A percentile compares a stretch with the other conserved stretches of the same genome.
Evolutionary conservation across 2,329 filamentous ascomycete species (phyloP).

Genomic region (Fusarium cyanostomum): DNA sequence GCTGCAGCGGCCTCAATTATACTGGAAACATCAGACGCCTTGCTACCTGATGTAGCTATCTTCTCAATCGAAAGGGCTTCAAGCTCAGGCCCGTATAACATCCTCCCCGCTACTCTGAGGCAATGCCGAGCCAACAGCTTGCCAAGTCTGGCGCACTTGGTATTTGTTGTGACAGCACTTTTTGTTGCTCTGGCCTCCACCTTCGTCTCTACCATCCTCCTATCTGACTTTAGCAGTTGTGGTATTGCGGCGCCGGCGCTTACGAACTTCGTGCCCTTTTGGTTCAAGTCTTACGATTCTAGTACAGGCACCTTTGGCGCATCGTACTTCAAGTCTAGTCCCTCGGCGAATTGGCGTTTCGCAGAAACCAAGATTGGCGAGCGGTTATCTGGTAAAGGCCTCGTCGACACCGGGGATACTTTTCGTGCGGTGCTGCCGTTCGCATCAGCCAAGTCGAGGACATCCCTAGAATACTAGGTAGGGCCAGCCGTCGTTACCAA

Average conservation of each 20-base stretch:
- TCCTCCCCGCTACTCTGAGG: slow-evolving; percentile 13
- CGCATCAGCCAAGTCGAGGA: not conserved
- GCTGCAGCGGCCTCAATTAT: slow-evolving; percentile 18
- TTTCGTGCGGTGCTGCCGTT: slow-evolving; percentile 3
- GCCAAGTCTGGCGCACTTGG: no score
- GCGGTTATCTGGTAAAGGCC: no score
- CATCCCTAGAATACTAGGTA: not conserved
- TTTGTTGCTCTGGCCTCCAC: not conserved
- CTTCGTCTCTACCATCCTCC: slow-evolving; percentile 14
- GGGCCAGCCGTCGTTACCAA: slow-evolving; percentile 3
- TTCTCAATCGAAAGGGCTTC: slow-evolving; percentile 4
- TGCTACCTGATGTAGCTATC: not conserved
- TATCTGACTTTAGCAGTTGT: slow-evolving; percentile 4
- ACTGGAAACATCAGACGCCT: slow-evolving; percentile 7
- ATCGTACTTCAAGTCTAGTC: slow-evolving; percentile 19
- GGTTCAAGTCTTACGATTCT: not conserved
- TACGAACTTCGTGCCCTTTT: no score
- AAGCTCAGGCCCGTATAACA: not conserved
- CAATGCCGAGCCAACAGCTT: rapidly evolving
- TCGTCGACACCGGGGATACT: slow-evolving; percentile 9
- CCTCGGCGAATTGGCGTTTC: slow-evolving; percentile 22
- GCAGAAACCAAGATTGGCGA: slow-evolving; percentile 1
- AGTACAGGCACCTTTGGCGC: not conserved
- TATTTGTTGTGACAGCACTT: not conserved
- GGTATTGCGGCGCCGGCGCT: not conserved